Evolutionary conservation across 176 grass and related monocot species (phyloP).

Genomic region (Metroxylon sagu): DNA sequence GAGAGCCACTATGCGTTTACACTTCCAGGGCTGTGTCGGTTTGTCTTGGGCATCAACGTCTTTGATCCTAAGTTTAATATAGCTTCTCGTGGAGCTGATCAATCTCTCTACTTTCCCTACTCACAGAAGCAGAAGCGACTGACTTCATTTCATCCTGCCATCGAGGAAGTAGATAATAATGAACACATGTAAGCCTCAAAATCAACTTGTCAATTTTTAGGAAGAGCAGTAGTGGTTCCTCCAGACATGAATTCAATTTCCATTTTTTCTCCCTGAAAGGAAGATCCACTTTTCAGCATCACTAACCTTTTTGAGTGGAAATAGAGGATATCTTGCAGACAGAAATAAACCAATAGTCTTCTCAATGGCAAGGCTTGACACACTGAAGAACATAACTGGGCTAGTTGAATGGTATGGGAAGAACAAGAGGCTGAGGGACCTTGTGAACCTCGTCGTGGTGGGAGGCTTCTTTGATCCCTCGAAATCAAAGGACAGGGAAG

Average conservation of each 20-base stretch:
- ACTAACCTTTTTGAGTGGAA: neutral
- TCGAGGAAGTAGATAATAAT: slow-evolving; percentile 64
- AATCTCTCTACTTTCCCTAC: slow-evolving; percentile 84
- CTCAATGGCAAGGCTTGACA: slow-evolving; percentile 94
- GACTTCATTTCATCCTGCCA: slow-evolving; percentile 50
- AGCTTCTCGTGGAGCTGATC: slow-evolving; percentile 81
- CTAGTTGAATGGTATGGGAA: slow-evolving; percentile 89
- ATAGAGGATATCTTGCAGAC: slow-evolving; percentile 67
- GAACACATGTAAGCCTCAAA: slow-evolving; percentile 67
- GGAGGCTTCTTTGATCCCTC: slow-evolving; percentile 67
- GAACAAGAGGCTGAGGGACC: slow-evolving; percentile 71
- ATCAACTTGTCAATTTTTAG: no score
- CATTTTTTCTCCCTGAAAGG: no score
- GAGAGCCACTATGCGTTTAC: slow-evolving; percentile 84
- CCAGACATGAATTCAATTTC: no score
- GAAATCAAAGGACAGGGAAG: slow-evolving; percentile 90
- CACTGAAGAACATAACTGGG: slow-evolving; percentile 90
- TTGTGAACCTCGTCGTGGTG: slow-evolving; percentile 71
- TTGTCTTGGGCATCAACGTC: slow-evolving; percentile 68
- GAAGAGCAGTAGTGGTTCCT: no score
- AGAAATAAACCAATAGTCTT: slow-evolving; percentile 81
- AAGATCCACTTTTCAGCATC: no score
- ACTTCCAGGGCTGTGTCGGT: slow-evolving; percentile 84
- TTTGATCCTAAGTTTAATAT: slow-evolving; percentile 98
- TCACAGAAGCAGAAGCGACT: slow-evolving; percentile 82